These are phyloP conservation scores for Dinochytrium kinnereticum DNA, from an alignment of 371 early-diverging fungal species.

Conservation along the genomic window DNA sequence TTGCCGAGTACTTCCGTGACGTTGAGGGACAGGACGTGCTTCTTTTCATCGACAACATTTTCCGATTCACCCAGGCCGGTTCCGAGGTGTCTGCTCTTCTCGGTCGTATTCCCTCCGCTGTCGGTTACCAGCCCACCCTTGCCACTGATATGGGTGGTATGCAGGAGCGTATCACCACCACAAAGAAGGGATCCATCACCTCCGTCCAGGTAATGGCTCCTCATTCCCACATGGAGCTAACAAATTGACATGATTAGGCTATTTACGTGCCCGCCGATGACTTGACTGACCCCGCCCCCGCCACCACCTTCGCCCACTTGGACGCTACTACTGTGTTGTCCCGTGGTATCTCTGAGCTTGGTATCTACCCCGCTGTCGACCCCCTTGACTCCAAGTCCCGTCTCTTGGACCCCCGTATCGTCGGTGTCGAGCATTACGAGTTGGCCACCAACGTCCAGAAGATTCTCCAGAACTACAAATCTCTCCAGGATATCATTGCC, in stretches of 20 bases:
- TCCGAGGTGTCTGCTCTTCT: slow-evolving; percentile 89
- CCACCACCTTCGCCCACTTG: slow-evolving; percentile 98
- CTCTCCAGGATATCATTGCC: slow-evolving; percentile 97
- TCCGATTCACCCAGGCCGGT: slow-evolving; percentile 80
- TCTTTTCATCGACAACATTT: slow-evolving; percentile 99
- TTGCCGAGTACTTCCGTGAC: slow-evolving; percentile 99
- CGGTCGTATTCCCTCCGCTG: slow-evolving; percentile 99
- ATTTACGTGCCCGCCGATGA: slow-evolving; percentile 99
- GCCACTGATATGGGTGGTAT: slow-evolving; percentile 96
- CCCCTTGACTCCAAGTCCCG: slow-evolving; percentile 98
- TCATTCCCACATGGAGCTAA: slow-evolving; percentile 72
- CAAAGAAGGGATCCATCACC: slow-evolving; percentile 99
- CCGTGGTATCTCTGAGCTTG: slow-evolving; percentile 96
- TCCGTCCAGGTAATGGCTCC: slow-evolving; percentile 65
- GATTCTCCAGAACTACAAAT: slow-evolving; percentile 97
- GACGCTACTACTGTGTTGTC: slow-evolving; percentile 99
- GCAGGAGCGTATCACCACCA: slow-evolving; percentile 99
- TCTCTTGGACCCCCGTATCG: slow-evolving; percentile 96
- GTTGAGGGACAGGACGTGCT: slow-evolving; percentile 98
- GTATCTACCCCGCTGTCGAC: slow-evolving; percentile 99
- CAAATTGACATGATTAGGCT: slow-evolving; percentile 58
- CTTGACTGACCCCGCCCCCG: slow-evolving; percentile 99
- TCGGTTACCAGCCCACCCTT: slow-evolving; percentile 99
- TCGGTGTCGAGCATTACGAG: slow-evolving; percentile 94
- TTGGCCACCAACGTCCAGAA: slow-evolving; percentile 94